phyloP scores from a whole-genome alignment of 371 early-diverging fungal genomes.

The Mucor indicus region DNA sequence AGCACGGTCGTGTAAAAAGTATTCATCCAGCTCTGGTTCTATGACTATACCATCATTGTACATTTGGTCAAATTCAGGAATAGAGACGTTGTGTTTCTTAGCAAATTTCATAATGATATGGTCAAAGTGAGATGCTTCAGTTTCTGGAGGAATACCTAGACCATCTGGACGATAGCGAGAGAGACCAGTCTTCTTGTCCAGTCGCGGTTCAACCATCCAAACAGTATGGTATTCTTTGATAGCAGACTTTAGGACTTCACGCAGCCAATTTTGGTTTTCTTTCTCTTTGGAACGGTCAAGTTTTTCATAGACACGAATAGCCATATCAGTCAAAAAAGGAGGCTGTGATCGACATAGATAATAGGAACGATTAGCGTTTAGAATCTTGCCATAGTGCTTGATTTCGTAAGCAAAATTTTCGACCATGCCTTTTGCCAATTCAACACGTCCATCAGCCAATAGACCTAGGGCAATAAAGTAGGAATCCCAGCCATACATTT shows the following conservation, averaged over 20 bases:
- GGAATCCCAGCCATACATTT: constrained; percentile 97
- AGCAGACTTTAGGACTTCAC: constrained; percentile 67
- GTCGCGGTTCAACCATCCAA: constrained; percentile 82
- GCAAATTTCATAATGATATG: constrained; percentile 83
- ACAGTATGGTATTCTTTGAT: constrained; percentile 88
- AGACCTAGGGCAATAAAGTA: constrained; percentile 92
- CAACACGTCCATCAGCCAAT: constrained; percentile 71
- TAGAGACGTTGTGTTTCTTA: constrained; percentile 54
- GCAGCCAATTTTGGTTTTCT: constrained; percentile 74
- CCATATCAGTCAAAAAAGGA: constrained; percentile 95
- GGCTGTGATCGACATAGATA: constrained; percentile 95
- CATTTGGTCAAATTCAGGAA: constrained; percentile 61
- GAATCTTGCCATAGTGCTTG: constrained; percentile 92
- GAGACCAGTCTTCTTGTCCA: constrained; percentile 72
- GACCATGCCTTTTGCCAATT: constrained; percentile 87
- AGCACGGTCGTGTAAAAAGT: constrained; percentile 93
- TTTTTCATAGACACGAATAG: constrained; percentile 64
- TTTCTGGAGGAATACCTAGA: constrained; percentile 93
- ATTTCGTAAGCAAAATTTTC: constrained; percentile 94
- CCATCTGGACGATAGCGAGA: constrained; percentile 84
- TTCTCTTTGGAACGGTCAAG: constrained; percentile 42
- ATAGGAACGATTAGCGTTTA: constrained; percentile 96
- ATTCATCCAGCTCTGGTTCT: constrained; percentile 84
- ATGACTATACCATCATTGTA: constrained; percentile 63
- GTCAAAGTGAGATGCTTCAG: constrained; percentile 89